Conservation (phyloP, 352 stramenopile species). For the Pythium periplocum region DNA sequence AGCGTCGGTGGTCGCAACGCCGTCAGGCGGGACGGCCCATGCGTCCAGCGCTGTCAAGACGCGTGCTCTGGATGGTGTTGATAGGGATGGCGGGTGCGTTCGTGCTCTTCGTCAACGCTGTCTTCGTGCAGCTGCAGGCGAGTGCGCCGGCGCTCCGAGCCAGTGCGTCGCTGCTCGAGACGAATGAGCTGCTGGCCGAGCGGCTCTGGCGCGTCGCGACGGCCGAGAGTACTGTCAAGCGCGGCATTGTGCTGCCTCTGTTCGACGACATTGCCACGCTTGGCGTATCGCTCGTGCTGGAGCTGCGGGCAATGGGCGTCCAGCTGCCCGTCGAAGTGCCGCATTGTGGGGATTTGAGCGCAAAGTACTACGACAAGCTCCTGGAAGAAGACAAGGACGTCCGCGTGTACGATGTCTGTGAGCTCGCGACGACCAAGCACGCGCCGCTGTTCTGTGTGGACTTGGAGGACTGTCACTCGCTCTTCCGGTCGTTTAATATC, state of each 20-base stretch:
- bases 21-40: no score
- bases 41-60: no score
- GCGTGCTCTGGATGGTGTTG: no score
- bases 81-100: no score
- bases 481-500: slow-evolving; percentile 14
- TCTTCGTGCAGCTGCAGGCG: no score
- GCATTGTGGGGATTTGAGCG: slow-evolving; percentile 35
- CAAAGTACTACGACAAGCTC: slow-evolving; percentile 8
- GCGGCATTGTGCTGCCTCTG: slow-evolving; percentile 25
- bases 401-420: slow-evolving; percentile 9
- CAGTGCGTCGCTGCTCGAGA: no score
- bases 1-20: no score
- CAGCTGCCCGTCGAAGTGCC: slow-evolving; percentile 25
- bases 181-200: background rate
- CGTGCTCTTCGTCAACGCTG: no score
- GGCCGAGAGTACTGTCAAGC: background rate
- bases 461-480: slow-evolving; percentile 7
- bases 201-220: slow-evolving; percentile 3
- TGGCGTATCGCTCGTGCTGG: slow-evolving; percentile 29
- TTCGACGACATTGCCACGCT: slow-evolving; percentile 28
- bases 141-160: no score
- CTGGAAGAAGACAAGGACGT: slow-evolving; percentile 6
- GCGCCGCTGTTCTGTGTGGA: slow-evolving; percentile 9
- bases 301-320: slow-evolving; percentile 25
- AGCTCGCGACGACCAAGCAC: background rate